Evolutionary conservation across 352 stramenopile species (phyloP).

Genomic region (Achlya hypogyna): DNA sequence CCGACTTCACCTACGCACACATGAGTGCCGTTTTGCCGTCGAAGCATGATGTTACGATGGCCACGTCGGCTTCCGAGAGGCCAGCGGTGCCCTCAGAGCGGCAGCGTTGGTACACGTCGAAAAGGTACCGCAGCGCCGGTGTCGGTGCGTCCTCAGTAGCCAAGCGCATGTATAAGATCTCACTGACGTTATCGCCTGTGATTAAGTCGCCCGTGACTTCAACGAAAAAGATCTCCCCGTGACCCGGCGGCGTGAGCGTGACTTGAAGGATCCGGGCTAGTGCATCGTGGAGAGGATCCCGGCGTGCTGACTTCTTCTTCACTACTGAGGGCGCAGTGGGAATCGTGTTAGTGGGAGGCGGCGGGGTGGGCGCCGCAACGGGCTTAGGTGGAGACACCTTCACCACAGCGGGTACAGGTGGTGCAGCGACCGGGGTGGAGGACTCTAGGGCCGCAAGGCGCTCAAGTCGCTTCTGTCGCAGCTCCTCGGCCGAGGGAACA

Average conservation of each 20-base stretch:
- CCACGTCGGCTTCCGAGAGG: background rate
- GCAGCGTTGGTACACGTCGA: background rate
- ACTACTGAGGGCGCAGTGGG: background rate
- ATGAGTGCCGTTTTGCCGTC: no score
- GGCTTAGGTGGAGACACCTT: background rate
- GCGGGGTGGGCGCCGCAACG: background rate
- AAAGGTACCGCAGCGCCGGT: constrained; percentile 48
- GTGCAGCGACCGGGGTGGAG: background rate
- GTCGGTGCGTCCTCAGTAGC: constrained; percentile 37
- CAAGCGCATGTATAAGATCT: constrained; percentile 66
- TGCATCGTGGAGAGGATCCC: background rate
- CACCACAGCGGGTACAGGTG: background rate
- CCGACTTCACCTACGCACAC: constrained; percentile 20
- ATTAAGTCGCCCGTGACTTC: constrained; percentile 12
- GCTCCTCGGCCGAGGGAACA: background rate
- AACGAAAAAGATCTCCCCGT: background rate
- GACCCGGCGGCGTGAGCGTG: background rate
- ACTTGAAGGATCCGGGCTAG: constrained; percentile 8
- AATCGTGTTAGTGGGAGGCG: no score
- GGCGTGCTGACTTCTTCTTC: background rate
- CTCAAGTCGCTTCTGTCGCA: constrained; percentile 8
- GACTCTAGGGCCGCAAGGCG: background rate
- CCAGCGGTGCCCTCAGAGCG: background rate
- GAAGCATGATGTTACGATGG: background rate
- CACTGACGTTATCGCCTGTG: constrained; percentile 36